phyloP scores from a whole-genome alignment of 2,329 filamentous ascomycete species.

The Hypoxylon sp. region DNA sequence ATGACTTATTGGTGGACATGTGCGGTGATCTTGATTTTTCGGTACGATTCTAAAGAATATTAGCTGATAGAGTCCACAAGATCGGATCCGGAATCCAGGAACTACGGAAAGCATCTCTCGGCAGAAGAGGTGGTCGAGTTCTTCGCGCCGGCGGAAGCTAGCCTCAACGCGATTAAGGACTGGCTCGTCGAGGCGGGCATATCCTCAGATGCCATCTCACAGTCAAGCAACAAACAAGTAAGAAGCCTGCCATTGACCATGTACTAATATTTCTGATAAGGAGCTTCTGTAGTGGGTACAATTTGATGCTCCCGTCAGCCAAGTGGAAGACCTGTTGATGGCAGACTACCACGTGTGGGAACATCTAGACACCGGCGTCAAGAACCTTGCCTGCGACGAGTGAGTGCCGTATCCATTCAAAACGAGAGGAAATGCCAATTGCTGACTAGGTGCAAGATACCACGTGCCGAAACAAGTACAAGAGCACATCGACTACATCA shows the following conservation, averaged over 20 bases:
- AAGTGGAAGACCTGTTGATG: slow-evolving; percentile 56
- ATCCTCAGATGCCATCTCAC: slow-evolving; percentile 47
- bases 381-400: slow-evolving; percentile 54
- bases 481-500: slow-evolving; percentile 67
- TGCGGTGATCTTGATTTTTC: slow-evolving; percentile 21
- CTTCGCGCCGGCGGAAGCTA: slow-evolving; percentile 53
- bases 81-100: slow-evolving; percentile 51
- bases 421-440: no score
- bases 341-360: slow-evolving; percentile 57
- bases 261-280: neutral
- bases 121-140: slow-evolving; percentile 53
- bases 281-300: slow-evolving; percentile 54
- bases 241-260: slow-evolving; percentile 8
- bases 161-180: slow-evolving; percentile 52
- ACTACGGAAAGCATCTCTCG: slow-evolving; percentile 57
- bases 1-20: slow-evolving; percentile 48
- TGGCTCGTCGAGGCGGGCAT: slow-evolving; percentile 55
- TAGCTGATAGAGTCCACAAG: slow-evolving; percentile 41
- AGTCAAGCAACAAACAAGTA: slow-evolving; percentile 48
- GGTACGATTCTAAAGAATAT: neutral
- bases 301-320: slow-evolving; percentile 54
- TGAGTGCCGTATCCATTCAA: slow-evolving; percentile 28
- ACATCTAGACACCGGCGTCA: slow-evolving; percentile 52
- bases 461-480: slow-evolving; percentile 61
- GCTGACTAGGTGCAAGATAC: slow-evolving; percentile 50